These are phyloP conservation scores for Drechslerella dactyloides DNA, from an alignment of 2,329 filamentous ascomycete genomes.

Conservation along the genomic window DNA sequence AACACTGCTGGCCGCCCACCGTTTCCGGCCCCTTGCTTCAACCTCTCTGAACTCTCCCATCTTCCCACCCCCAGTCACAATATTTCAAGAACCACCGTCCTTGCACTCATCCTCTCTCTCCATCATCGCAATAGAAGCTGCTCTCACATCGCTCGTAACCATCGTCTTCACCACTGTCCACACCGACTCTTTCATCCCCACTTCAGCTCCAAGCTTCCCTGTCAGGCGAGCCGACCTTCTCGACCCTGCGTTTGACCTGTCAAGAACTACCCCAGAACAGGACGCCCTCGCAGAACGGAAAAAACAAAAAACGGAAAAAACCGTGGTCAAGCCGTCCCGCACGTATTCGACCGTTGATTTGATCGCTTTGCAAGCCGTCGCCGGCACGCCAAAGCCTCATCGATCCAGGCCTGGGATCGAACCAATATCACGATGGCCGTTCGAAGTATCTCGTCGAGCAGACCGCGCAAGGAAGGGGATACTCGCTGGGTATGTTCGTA, in stretches of 20 bases:
- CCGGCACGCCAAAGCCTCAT: background rate
- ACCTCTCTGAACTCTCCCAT: background rate
- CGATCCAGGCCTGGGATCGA: background rate
- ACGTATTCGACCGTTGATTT: background rate
- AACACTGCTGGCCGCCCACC: slow-evolving; percentile 26
- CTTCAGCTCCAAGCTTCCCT: slow-evolving; percentile 6
- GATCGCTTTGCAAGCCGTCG: background rate
- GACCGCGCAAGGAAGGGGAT: slow-evolving; percentile 44
- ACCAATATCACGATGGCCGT: slow-evolving; percentile 12
- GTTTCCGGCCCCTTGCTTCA: slow-evolving; percentile 28
- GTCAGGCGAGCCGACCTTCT: slow-evolving; percentile 7
- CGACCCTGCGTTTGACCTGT: slow-evolving; percentile 29
- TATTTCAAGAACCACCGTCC: background rate
- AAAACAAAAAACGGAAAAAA: background rate
- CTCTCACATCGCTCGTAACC: background rate
- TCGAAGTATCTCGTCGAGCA: background rate
- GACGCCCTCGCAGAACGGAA: background rate
- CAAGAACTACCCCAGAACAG: slow-evolving; percentile 44
- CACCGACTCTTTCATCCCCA: slow-evolving; percentile 10
- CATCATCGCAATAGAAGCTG: background rate
- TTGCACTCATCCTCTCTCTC: background rate
- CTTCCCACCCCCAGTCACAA: background rate
- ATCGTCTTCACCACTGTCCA: background rate
- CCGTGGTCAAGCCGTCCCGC: background rate
- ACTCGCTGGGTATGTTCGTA: slow-evolving; percentile 39